Evolutionary conservation across 192 early-diverging fungal genomes (phyloP), one percentile per base, ranked within the genome.

Genomic region (Coemansia sp.): DNA sequence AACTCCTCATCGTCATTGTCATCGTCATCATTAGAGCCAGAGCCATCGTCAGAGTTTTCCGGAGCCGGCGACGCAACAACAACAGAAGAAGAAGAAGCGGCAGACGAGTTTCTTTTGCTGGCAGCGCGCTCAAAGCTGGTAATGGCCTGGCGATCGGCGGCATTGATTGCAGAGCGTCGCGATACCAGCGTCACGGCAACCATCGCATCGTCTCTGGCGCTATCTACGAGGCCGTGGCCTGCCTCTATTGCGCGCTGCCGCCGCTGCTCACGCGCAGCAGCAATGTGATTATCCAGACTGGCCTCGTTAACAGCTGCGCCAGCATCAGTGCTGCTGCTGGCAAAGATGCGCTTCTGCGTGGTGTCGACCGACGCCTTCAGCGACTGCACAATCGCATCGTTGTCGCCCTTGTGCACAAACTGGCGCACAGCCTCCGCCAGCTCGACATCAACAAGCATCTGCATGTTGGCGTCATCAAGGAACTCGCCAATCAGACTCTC

Each of bases 351-450:
- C 53, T 65, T 74, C 49, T 84, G 72, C 9, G 74, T 74, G 44
- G 73, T 72, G 43, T 37, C 58, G 9, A 86, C 64, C 0, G 74
- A 68, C 1, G 53, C 21, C 37, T 76, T 75, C 8, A 84, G 69
- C 66, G 81, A 93, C 83, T 92, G 89, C 67, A 82, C 78, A 56
- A 95, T 91, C 5, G 92, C 93, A 40, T 93, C 92, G 62, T 85
- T 88, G 42, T 95, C 94, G 56, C 93, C 90, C 79, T 95, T 95
- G 53, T 92, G 91, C 4, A 95, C 92, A 83, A 90, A 94, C 53
- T 86, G 56, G 6, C 86, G 79, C 4, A 95, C 86, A 9, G 91
- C 91, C 59, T 93, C 89, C 10, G 85, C 87, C 13, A 95, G 83
- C 69, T 92, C 86, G 42, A 90, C 85, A 56, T 93, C 94, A 8